These are phyloP conservation scores for Euphorbia corollata DNA, from an alignment of 441 rosid genomes.

Conservation along the genomic window DNA sequence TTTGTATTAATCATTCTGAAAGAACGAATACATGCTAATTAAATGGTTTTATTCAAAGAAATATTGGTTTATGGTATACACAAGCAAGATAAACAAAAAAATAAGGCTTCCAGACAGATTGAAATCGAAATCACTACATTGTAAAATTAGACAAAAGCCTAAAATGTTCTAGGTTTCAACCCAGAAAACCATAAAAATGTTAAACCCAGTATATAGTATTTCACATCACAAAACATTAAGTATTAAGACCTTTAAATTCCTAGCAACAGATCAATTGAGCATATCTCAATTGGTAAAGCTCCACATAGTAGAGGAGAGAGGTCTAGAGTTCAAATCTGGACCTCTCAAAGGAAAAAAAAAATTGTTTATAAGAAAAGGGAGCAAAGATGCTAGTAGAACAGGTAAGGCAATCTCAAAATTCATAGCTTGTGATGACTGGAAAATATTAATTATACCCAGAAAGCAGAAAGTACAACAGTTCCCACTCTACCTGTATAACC, in stretches of 20 bases:
- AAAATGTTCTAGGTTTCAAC: not conserved
- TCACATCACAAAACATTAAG: not conserved
- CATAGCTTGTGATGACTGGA: not conserved
- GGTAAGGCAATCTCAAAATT: not conserved
- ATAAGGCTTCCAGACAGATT: not conserved
- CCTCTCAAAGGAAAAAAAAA: not conserved
- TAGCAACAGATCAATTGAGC: not conserved
- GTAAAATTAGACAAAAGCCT: not conserved
- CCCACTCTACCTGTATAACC: not conserved
- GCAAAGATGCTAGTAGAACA: constrained; percentile 4
- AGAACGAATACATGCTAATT: constrained; percentile 14
- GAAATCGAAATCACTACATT: not conserved
- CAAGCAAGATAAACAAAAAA: not conserved
- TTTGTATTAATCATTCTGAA: constrained; percentile 31
- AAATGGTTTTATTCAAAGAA: not conserved
- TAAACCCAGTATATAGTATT: not conserved
- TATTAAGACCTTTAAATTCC: not conserved
- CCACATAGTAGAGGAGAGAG: not conserved
- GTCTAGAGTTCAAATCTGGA: not conserved
- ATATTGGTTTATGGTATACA: not conserved
- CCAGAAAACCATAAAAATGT: not conserved
- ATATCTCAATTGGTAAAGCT: not conserved
- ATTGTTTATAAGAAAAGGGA: not conserved
- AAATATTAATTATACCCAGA: not conserved
- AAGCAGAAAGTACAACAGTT: not conserved